Evolutionary conservation across 768 basidiomycete genomes (phyloP), one percentile per base, ranked within the genome.

Genomic region (Chalciporus pseudorubinellus): DNA sequence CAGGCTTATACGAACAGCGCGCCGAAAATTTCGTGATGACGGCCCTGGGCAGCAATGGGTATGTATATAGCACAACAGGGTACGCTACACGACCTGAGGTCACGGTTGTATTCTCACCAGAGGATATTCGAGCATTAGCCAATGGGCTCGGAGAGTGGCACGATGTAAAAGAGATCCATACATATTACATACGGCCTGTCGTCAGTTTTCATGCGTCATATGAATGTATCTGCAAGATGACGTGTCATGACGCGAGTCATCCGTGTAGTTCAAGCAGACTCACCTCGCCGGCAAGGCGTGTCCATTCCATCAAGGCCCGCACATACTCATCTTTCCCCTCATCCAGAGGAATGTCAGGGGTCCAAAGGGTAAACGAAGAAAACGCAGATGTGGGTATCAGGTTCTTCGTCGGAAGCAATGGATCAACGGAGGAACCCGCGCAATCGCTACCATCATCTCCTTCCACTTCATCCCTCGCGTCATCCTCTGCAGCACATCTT

Each of bases 271-370:
- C 42, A 31, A 31, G 7, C 21, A 24, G 33, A 63, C 76, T 6
- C 53, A 89, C 90, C 75, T 85, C 80, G 20, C 75, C 69, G 13
- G 86, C 77, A 22, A 92, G 69, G 19, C 57, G 71, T 34, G 80
- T 80, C 89, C 91, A 92, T 63, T 92, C 90, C 0, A 69, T 74
- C 54, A 92, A 61, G 3, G 84, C 71, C 14, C 87, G 75, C 41
- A 77, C 66, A 64, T 92, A 92, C 59, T 89, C 88, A 60, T 92
- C 90, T 36, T 70, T 74, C 3, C 77, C 79, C 46, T 82, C 83
- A 53, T 91, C 84, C 1, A 87, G 80, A 0, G 82, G 79, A 19
- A 79, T 77, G 66, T 92, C 91, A 4, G 85, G 78, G 51, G 83
- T 75, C 90, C 90, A 92, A 20, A 92, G 63, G n/a, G 80, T 78